Percentiles rank a stretch among this genome's conserved stretches.
These are phyloP conservation scores for Eucalyptus marginata DNA, from an alignment of 345 rosid species.

Conservation along the genomic window DNA sequence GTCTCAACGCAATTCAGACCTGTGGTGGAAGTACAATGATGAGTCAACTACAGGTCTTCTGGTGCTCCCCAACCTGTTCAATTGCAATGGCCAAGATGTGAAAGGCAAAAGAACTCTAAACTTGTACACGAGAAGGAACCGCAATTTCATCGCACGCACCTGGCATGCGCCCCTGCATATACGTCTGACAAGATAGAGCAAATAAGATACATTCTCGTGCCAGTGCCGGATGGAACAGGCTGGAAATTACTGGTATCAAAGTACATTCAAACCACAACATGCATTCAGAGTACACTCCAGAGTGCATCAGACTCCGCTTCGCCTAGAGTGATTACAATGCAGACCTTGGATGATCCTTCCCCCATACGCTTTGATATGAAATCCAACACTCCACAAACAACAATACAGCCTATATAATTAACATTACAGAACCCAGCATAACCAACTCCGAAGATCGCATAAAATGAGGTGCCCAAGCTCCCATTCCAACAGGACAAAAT, in stretches of 20 bases:
- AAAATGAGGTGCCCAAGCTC: neutral
- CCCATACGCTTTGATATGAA: neutral
- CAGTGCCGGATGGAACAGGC: neutral
- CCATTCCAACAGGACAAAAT: neutral
- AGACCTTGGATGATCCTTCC: neutral
- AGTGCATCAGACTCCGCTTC: neutral
- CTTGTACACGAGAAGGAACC: neutral
- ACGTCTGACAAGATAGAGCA: neutral
- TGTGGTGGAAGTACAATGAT: neutral
- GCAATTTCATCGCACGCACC: rapidly evolving
- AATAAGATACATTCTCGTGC: neutral
- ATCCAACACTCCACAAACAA: neutral
- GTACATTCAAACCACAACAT: neutral
- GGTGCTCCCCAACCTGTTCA: neutral
- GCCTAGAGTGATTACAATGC: neutral
- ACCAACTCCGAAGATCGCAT: neutral
- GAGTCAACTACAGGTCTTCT: neutral
- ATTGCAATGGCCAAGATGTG: neutral
- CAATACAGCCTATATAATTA: neutral
- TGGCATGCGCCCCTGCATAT: neutral
- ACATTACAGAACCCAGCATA: neutral
- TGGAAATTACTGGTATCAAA: neutral
- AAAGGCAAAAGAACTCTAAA: neutral
- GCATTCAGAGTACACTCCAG: neutral
- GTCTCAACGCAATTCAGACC: neutral